Base-by-base conservation (phyloP, 371 early-diverging fungal genomes). In the Rhizomucor pusillus region DNA sequence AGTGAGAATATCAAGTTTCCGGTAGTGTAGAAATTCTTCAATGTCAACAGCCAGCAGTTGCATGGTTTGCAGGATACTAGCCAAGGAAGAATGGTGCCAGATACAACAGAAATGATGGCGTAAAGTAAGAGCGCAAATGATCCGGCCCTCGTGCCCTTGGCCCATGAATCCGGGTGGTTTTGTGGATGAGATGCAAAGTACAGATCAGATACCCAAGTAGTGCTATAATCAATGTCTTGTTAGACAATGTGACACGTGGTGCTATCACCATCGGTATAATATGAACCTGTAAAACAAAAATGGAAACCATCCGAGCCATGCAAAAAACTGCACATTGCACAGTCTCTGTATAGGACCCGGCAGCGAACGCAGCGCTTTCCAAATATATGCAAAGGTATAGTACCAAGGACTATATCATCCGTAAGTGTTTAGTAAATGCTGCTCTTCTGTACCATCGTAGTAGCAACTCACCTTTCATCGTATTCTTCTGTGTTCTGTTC, bases 271-370 rank as follows among this genome's bases (percentile, higher is more conserved):
- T 7, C 46, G 37, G 18, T 6, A 50, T 11, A 3, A 5, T 9
- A 13, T 48, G 9, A 58, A 66, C 54, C 69, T 67, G 56, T 76
- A 79, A 43, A 79, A 76, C 9, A 79, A 50, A 52, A 79, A 76
- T 9, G 89, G 86, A 60, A 90, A 90, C 85, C 88, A 86, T 3
- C 84, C 88, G 61, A 88, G 64, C 88, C 88, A 90, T 3, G 81
- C 79, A 60, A 81, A 85, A 50, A 90, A 81, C 55, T 90, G 90
- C 2, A 84, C 79, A 50, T 81, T 79, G 59, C 88, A 88, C 18
- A 90, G 72, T 49, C 65, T 47, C 43, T 80, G 80, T 0, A 88
- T 62, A 1, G 80, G 67, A 0, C 20, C 52, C 0, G 88, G 86
- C n/a, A 87, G 50, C 10, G 56, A 39, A 34, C 71, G 57, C 37